Base-by-base conservation (phyloP, 2,329 filamentous ascomycete genomes). In the Colletotrichum brevisporum region DNA sequence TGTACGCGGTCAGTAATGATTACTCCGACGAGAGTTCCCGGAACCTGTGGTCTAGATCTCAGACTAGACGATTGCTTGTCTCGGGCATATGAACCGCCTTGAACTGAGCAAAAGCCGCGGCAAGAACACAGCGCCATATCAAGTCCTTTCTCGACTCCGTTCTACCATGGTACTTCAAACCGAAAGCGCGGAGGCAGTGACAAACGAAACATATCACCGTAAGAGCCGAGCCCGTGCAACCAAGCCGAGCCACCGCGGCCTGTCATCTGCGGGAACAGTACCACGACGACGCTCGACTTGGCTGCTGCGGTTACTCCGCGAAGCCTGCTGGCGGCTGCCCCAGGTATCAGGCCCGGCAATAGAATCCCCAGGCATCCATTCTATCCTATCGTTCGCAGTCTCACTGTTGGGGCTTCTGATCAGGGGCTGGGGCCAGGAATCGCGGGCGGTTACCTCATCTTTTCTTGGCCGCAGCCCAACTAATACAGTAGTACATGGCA, bases 381-480 rank as follows among this genome's bases (percentile, higher is more conserved):
- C 21, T 3, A 24, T 24, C 21, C 21, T 15, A 13, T 18, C 27
- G 39, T 21, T 48, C 41, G 41, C 45, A 5, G 12, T 52, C n/a
- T 41, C 16, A 45, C 54, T 26, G 52, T 50, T 26, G 31, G 31
- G 43, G 43, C 21, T 15, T 18, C 31, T 27, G 31, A 2, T 45
- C 36, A n/a, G 48, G 63, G 48, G 53, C 53, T 21, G 18, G 21
- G 53, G 27, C 50, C 48, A 47, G 56, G 52, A 61, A 45, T 10
- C 4, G 39, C n/a, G 18, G 39, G 43, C 39, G 50, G 48, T 66
- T 66, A 62, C 63, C 56, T 66, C 63, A 65, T 60, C 48, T 60
- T 39, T 12, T 15, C 26, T 31, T 47, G 41, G 36, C n/a, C 58
- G 54, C 36, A 27, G 45, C 47, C 57, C 45, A 51, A 36, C 31